Base-by-base conservation (phyloP, 345 rosid genomes). In the Abelmoschus esculentus region DNA sequence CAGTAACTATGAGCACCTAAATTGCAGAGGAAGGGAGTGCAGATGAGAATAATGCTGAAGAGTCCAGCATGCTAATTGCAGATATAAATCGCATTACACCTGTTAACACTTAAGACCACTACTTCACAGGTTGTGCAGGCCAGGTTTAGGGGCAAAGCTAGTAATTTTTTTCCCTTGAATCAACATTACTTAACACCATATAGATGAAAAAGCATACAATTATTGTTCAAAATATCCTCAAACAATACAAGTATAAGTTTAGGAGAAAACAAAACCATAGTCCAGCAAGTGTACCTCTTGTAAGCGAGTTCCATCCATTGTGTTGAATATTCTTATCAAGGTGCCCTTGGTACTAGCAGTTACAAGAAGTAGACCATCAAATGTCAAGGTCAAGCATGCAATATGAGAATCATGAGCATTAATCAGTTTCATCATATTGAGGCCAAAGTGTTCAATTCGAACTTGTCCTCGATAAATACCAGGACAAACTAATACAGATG, bases 331-430 rank as follows among this genome's bases (percentile, higher is more conserved):
- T 83, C 98, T 84, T 55, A 88, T 83, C 81, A 93, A 82, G 38
- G 97, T 93, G 63, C 97, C 98, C 79, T 78, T 90, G 46, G 87
- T 81, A 80, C 97, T 93, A 28, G 97, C 96, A 74, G 96, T 93
- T 14, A 97, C 97, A 36, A 93, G 96, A 68, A 93, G 89, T 56
- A 89, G 75, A 74, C 97, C 98, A 78, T 93, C 98, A 84, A 82
- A 63, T 14, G 98, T 89, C 84, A 93, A 71, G 75, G 92, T 87
- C 70, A 93, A 69, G 80, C 95, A 89, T 10, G 97, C 90, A 17
- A 89, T 80, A 54, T 84, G 84, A 64, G 96, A 83, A 74, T 87
- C 96, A 67, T 93, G 98, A 69, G 93, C 97, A 71, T 74, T 84
- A 38, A 93, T 83, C 28, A 83, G 79, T 72, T 87, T 89, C 18